phyloP scores from a whole-genome alignment of 2,329 filamentous ascomycete genomes.

The Cladosporium sp. region DNA sequence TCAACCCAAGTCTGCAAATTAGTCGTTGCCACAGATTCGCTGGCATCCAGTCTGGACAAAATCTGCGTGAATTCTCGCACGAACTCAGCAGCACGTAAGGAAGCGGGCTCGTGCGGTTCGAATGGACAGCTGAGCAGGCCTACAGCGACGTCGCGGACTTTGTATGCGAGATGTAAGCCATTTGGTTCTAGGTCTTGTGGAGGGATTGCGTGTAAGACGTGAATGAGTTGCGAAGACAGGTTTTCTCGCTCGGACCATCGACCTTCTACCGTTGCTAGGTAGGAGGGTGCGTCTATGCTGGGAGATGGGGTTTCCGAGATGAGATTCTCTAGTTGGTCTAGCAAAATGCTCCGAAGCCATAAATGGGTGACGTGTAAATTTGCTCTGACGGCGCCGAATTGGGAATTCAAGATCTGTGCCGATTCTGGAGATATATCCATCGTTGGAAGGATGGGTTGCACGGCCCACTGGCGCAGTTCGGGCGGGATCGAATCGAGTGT shows the following conservation, averaged over 20 bases:
- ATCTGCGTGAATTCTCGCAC: conserved; percentile 10
- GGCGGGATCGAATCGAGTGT: conserved; percentile 3
- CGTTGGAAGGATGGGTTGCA: background rate
- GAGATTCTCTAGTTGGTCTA: conserved; percentile 10
- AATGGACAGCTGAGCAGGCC: conserved; percentile 8
- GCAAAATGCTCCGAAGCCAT: conserved; percentile 11
- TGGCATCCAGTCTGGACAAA: conserved; percentile 5
- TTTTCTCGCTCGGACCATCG: conserved; percentile 9
- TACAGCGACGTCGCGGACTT: conserved; percentile 11
- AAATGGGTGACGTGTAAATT: conserved; percentile 9
- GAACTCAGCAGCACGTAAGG: conserved; percentile 4
- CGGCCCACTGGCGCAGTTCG: conserved; percentile 8
- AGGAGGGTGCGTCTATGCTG: background rate
- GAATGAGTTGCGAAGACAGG: conserved; percentile 8
- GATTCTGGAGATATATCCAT: background rate
- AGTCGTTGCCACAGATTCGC: conserved; percentile 10
- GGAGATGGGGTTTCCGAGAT: background rate
- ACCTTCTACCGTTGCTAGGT: conserved; percentile 4
- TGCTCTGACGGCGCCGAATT: conserved; percentile 2
- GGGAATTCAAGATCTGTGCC: background rate
- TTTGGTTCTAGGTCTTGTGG: conserved; percentile 3
- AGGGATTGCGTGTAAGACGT: conserved; percentile 5
- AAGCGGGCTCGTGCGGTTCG: conserved; percentile 7
- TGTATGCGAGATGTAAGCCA: conserved; percentile 8
- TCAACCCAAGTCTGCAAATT: conserved; percentile 13